These are phyloP conservation scores for Solanum appendiculatum DNA, from an alignment of 257 asterid genomes.

Conservation along the genomic window DNA sequence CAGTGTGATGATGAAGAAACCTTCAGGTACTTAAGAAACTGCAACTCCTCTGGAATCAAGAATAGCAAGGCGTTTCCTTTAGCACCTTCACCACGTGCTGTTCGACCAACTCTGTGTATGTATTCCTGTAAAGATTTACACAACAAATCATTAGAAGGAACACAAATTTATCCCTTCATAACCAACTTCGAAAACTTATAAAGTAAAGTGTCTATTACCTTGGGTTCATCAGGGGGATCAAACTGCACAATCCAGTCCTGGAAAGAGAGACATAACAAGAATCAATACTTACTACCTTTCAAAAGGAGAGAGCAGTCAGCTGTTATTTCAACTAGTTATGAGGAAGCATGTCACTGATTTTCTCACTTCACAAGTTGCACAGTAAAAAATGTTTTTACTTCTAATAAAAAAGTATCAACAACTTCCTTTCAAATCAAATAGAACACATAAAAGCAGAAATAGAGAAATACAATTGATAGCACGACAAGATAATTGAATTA, in stretches of 20 bases:
- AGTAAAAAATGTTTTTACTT: not conserved
- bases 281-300: not conserved
- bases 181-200: not conserved
- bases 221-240: constrained; percentile 98
- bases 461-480: not conserved
- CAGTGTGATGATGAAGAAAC: constrained; percentile 15
- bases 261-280: constrained; percentile 3
- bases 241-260: constrained; percentile 99
- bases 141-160: not conserved
- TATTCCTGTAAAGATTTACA: constrained; percentile 56
- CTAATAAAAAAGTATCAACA: not conserved
- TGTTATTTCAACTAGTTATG: not conserved
- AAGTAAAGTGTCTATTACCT: constrained; percentile 32
- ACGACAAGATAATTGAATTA: not conserved
- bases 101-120: constrained; percentile 91
- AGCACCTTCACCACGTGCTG: constrained; percentile 98
- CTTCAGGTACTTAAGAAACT: constrained; percentile 78
- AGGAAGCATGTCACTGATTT: not conserved
- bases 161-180: not conserved
- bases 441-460: not conserved
- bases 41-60: constrained; percentile 84
- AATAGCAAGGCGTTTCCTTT: constrained; percentile 88
- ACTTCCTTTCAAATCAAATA: not conserved
- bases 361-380: not conserved
- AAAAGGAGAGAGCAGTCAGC: not conserved